Conservation (phyloP, 257 asterid genomes). For the Solanum sejunctum region DNA sequence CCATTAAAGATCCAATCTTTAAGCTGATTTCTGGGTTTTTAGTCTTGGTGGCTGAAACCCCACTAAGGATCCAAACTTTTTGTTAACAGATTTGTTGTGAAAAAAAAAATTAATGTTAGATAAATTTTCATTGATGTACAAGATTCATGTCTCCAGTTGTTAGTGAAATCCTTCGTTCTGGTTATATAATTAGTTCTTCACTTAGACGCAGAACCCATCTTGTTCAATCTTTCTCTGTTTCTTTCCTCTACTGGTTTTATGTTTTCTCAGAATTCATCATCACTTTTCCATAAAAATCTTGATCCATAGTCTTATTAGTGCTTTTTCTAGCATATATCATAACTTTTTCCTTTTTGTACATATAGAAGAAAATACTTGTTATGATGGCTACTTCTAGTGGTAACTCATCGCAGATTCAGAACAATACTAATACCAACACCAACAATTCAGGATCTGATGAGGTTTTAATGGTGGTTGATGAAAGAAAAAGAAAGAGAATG, state of each 20-base stretch:
- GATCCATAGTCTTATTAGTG: neutral
- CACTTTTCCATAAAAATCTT: neutral
- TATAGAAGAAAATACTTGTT: neutral
- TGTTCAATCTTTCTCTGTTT: conserved; percentile 93
- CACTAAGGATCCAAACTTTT: neutral
- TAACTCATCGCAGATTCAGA: conserved; percentile 36
- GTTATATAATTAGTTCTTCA: conserved; percentile 50
- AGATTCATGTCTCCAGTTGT: conserved; percentile 66
- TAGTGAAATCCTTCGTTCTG: conserved; percentile 64
- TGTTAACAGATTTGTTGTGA: neutral
- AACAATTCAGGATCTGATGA: conserved; percentile 34
- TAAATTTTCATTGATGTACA: conserved; percentile 12
- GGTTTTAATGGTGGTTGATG: conserved; percentile 24
- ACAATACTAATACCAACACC: neutral
- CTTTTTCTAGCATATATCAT: neutral
- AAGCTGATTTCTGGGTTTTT: neutral
- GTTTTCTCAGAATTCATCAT: conserved; percentile 42
- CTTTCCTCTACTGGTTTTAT: conserved; percentile 92
- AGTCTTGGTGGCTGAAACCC: neutral
- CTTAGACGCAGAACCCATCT: conserved; percentile 66
- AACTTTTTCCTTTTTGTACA: neutral
- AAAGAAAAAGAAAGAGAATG: conserved; percentile 71
- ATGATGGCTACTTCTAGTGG: conserved; percentile 63
- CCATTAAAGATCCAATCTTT: neutral
- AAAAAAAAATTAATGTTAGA: conserved; percentile 22